Evolutionary conservation across 805 yeast genomes (phyloP).

Genomic region (Maudiozyma saulgeensis): DNA sequence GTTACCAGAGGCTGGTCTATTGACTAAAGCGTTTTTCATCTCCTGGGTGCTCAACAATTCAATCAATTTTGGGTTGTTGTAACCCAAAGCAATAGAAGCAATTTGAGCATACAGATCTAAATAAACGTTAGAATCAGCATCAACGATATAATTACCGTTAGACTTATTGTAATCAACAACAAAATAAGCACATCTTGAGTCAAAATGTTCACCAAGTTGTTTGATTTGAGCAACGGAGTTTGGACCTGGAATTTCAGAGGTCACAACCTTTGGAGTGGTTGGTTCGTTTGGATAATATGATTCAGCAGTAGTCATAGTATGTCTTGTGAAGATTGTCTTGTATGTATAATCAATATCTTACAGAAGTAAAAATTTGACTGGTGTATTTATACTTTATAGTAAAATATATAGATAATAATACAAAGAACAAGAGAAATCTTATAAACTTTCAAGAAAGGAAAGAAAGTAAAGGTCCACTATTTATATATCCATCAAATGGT

Average conservation of each 20-base stretch:
- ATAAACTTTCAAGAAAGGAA: no score
- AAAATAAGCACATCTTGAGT: constrained; percentile 53
- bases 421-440: no score
- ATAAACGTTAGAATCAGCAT: constrained; percentile 52
- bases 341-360: no score
- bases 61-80: constrained; percentile 56
- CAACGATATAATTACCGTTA: constrained; percentile 53
- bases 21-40: constrained; percentile 55
- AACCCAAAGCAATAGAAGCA: constrained; percentile 61
- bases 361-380: not conserved
- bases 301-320: constrained; percentile 33
- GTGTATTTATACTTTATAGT: not conserved
- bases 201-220: constrained; percentile 47
- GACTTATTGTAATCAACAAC: constrained; percentile 58
- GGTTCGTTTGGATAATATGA: constrained; percentile 78
- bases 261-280: constrained; percentile 48
- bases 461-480: no score
- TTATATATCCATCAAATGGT: no score
- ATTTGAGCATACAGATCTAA: constrained; percentile 66
- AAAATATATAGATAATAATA: no score
- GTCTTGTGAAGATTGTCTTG: not conserved
- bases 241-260: constrained; percentile 72
- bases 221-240: constrained; percentile 43
- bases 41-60: constrained; percentile 49
- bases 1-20: constrained; percentile 61